Evolutionary conservation across 1,139 yeast species (phyloP), one percentile per base, ranked within the genome.

Genomic region (Debaryomyces subglobosus): DNA sequence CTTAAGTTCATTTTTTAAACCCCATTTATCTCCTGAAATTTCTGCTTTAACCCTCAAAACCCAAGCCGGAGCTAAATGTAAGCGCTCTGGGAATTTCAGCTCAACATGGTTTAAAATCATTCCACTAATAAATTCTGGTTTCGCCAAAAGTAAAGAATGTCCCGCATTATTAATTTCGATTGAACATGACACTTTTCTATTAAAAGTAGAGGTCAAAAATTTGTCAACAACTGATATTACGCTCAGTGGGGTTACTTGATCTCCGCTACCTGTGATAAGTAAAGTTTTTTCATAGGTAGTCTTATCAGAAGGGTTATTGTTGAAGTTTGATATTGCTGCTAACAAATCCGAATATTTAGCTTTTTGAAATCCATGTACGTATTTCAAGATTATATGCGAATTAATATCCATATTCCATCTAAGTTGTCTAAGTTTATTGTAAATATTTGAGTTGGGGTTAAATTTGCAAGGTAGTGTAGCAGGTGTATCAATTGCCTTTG

Each of bases 21-120:
- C 89, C 94, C 94, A 87, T 63, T 87, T 87, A 57, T 82, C 86
- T 1, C 86, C 86, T 16, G 82, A 77, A 4, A 82, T 75, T 48
- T 79, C 77, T 1, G 89, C 89, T 58, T 84, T 81, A 18, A 79
- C 72, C 46, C 77, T 74, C 46, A 84, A 71, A 46, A 84, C 88
- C 89, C 88, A 84, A 3, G 85, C 79, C 4, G 85, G 80, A 4
- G 84, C 78, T 39, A 84, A 71, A 54, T 81, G 67, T 60, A 78
- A 57, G 54, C 77, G 49, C 56, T 72, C 65, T 44, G 85, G 82
- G 49, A 79, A 76, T 46, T 72, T 72, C 52, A 68, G 65, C 54
- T 79, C 81, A 15, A 86, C 62, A 59, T 85, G 89, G 54, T 82
- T 79, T 46, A 84, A 74, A 4, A 87, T 72, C 42, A 81, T 68